Conservation (phyloP, 176 grass and related monocot species). For the Oryza glaberrima region DNA sequence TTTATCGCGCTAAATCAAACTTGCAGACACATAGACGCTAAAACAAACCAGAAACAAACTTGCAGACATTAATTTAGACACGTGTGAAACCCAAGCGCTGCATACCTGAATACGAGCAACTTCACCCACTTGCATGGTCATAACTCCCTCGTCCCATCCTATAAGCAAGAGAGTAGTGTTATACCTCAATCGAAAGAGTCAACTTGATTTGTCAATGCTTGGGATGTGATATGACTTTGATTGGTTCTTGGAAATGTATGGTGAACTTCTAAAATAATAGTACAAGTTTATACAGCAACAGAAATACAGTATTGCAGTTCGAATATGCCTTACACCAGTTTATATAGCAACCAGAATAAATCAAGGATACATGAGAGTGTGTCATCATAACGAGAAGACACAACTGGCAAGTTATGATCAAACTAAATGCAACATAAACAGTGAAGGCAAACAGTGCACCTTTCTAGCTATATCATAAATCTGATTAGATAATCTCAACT, state of each 20-base stretch:
- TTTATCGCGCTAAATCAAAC: not conserved
- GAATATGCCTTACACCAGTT: not conserved
- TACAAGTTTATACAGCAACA: not conserved
- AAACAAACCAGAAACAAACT: not conserved
- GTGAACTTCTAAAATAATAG: not conserved
- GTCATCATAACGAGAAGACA: not conserved
- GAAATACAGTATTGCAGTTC: not conserved
- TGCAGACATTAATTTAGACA: not conserved
- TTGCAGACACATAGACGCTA: not conserved
- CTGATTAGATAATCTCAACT: not conserved
- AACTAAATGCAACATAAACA: not conserved
- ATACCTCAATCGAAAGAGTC: not conserved
- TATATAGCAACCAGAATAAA: not conserved
- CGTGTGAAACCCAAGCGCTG: not conserved
- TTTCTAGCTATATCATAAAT: not conserved
- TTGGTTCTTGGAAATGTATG: not conserved
- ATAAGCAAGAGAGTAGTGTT: slow-evolving; percentile 18
- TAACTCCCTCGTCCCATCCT: slow-evolving; percentile 99
- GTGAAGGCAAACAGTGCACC: not conserved
- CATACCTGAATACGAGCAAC: slow-evolving; percentile 77
- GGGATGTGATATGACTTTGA: not conserved
- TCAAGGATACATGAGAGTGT: not conserved
- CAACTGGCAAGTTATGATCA: not conserved
- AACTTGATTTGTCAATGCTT: not conserved
- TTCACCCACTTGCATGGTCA: slow-evolving; percentile 95